Conservation (phyloP, 2,329 filamentous ascomycete species). For the Apiospora aurea region DNA sequence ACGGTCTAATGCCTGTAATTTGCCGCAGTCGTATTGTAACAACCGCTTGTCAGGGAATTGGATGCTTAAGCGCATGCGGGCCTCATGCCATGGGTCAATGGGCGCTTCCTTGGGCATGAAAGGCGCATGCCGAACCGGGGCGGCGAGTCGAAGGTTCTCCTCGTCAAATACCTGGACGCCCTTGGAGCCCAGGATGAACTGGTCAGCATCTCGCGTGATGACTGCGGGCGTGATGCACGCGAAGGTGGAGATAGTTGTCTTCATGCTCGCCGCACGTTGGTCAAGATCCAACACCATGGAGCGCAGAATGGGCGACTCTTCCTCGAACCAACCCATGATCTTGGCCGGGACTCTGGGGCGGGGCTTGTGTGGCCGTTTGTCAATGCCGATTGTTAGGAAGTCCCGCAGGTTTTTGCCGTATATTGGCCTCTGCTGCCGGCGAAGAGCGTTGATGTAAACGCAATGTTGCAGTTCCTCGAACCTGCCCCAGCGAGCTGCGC, state of each 20-base stretch:
- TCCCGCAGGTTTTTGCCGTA: slow-evolving; percentile 84
- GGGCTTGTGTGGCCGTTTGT: slow-evolving; percentile 64
- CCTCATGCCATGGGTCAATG: slow-evolving; percentile 88
- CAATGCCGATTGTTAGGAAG: slow-evolving; percentile 70
- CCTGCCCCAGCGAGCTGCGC: slow-evolving; percentile 70
- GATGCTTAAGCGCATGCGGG: slow-evolving; percentile 90
- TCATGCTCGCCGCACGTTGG: slow-evolving; percentile 74
- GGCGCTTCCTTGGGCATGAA: slow-evolving; percentile 64
- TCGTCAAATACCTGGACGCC: slow-evolving; percentile 64
- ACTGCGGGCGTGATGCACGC: slow-evolving; percentile 91
- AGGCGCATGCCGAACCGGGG: slow-evolving; percentile 61
- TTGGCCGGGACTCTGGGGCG: slow-evolving; percentile 67
- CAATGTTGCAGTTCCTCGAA: slow-evolving; percentile 83
- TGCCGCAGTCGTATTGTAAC: slow-evolving; percentile 97
- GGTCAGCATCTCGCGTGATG: slow-evolving; percentile 78
- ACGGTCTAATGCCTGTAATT: slow-evolving; percentile 87
- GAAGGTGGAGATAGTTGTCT: slow-evolving; percentile 83
- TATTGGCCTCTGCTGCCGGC: slow-evolving; percentile 80
- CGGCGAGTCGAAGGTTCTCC: slow-evolving; percentile 63
- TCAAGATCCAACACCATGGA: slow-evolving; percentile 77
- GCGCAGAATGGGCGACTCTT: slow-evolving; percentile 68
- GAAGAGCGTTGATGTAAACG: slow-evolving; percentile 80
- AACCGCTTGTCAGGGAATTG: slow-evolving; percentile 96
- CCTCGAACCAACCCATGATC: slow-evolving; percentile 77
- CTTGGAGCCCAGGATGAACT: slow-evolving; percentile 68